Conservation (phyloP, 495 filamentous ascomycete genomes). For the Penicillium dipodomyicola region DNA sequence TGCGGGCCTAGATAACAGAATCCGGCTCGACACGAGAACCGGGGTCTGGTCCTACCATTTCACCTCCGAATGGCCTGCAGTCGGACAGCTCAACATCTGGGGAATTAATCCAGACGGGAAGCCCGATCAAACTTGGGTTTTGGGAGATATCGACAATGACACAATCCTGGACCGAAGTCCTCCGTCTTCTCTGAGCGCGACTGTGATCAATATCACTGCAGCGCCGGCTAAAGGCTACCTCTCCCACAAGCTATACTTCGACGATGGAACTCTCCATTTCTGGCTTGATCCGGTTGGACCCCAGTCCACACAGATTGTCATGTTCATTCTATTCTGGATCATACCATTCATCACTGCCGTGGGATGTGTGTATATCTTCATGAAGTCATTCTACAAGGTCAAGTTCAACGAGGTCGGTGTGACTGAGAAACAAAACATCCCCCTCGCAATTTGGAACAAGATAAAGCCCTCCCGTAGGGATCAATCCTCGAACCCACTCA, state of each 20-base stretch:
- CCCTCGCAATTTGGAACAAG: slow-evolving; percentile 38
- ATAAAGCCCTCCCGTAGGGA: slow-evolving; percentile 22
- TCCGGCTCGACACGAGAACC: slow-evolving; percentile 46
- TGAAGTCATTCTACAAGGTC: slow-evolving; percentile 69
- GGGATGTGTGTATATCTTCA: slow-evolving; percentile 57
- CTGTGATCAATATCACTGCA: slow-evolving; percentile 60
- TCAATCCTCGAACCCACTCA: slow-evolving; percentile 29
- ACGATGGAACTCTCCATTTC: slow-evolving; percentile 55
- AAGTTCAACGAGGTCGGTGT: slow-evolving; percentile 69
- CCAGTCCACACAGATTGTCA: slow-evolving; percentile 49
- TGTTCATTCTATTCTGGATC: slow-evolving; percentile 56
- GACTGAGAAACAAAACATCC: slow-evolving; percentile 43
- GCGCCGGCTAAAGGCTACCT: slow-evolving; percentile 53
- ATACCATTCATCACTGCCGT: slow-evolving; percentile 52
- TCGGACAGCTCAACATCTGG: slow-evolving; percentile 66
- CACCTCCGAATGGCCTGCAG: slow-evolving; percentile 62
- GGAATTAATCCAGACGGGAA: slow-evolving; percentile 64
- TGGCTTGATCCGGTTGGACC: slow-evolving; percentile 52
- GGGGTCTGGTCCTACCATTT: slow-evolving; percentile 60
- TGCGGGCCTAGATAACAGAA: slow-evolving; percentile 54
- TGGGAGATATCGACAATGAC: slow-evolving; percentile 61
- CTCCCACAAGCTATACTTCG: slow-evolving; percentile 51
- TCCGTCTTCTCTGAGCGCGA: slow-evolving; percentile 53
- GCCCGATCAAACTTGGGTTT: slow-evolving; percentile 57
- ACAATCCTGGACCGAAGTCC: slow-evolving; percentile 61